Evolutionary conservation across 306 rosid genomes (phyloP), one percentile per base, ranked within the genome.

Genomic region (Medicago arabica): DNA sequence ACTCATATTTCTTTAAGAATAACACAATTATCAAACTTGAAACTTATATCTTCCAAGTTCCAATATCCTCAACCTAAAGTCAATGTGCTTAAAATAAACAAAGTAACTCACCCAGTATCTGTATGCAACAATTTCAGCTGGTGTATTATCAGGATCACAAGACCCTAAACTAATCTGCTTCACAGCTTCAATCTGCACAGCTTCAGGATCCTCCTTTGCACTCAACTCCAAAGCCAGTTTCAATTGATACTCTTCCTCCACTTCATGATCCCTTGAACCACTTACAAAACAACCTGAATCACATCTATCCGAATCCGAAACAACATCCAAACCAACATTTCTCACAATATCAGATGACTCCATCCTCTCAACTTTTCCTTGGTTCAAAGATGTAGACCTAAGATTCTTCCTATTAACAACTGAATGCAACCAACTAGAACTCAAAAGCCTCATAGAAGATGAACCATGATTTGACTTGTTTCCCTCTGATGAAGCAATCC

Each of bases 171-270:
- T 92, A 73, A 95, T 95, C 88, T 95, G 96, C 92, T 92, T 95
- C 63, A 92, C 90, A 79, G 97, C 98, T 85, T 92, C 98, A 85
- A 95, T 95, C 86, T 95, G 97, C 86, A 89, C 96, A 67, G 98
- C 98, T 84, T 92, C 98, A 11, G 97, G 98, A 88, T 95, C 98
- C 84, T 95, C 98, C 79, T 91, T 90, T 28, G 98, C 98, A 83
- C 98, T 95, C 86, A 95, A 44, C 67, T 95, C 97, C 71, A 92
- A 85, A 75, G 98, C 98, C 71, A 95, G 21, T 36, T 92, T 92
- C 73, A 95, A 89, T 87, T 95, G 98, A 86, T 92, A 85, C 80
- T 90, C 98, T 82, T 95, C 98, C 86, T 90, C 96, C 36, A 90
- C 73, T 72, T 89, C 96, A 67, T 90, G 97, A 87, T 92, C 97